Evolutionary conservation across 305 asterid species (phyloP), one percentile per base, ranked within the genome.

Genomic region (Stenogyne calaminthoides): DNA sequence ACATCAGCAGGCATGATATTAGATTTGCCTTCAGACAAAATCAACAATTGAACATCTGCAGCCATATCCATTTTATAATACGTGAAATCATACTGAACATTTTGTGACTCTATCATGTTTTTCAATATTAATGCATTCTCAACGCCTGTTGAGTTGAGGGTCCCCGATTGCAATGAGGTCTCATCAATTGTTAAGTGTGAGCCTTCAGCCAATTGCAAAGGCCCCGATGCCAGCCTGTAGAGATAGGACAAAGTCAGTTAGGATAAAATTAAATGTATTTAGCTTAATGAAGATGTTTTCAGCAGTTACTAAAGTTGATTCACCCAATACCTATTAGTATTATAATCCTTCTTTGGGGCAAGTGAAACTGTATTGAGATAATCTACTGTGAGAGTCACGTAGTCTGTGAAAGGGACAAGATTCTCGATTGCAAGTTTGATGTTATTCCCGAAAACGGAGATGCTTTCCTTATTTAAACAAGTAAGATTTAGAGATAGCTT

Each of bases 61-160:
- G 81, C 78, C 96, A 90, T 92, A 80, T 95, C 97, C 92, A 92
- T 86, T 79, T 90, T 92, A 77, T 95, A 95, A 67, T 86, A 92
- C 39, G 91, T 88, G 78, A 90, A 95, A 76, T 95, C 97, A 77
- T 95, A 95, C 79, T 84, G 94, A 72, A 89, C 97, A 92, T 86
- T 88, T 74, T 90, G 98, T 0, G 68, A 70, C 81, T 89, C 91
- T 82, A 88, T 74, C 86, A 92, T 77, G 81, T 62, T 80, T 64
- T 80, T 84, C 22, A 95, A 77, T 29, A 88, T 78, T 77, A 78
- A 79, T 22, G 84, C 84, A 83, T 95, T 95, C 46, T 89, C 93
- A 71, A 83, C 64, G 58, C 97, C 97, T 9, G 76, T 84, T 54
- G 96, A 72, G 80, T 84, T 85, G 25, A 94, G 96, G 70, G 88